Base-by-base conservation (phyloP, 2,329 filamentous ascomycete genomes). In the Stagonosporopsis rhizophila region DNA sequence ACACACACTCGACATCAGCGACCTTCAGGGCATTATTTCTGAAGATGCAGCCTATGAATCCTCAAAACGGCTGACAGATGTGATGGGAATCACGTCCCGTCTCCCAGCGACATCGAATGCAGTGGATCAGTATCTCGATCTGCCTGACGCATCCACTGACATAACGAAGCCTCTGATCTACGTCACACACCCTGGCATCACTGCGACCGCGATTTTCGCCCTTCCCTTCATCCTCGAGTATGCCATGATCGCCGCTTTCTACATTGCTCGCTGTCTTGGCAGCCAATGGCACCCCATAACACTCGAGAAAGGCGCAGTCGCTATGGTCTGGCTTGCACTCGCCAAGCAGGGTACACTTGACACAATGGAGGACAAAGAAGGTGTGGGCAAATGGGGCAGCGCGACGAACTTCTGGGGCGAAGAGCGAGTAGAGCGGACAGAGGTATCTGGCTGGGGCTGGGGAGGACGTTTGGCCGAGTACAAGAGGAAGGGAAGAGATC, bases 251-350 rank as follows among this genome's bases (percentile, higher is more conserved):
- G 70, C 85, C 19, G 80, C 84, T 3, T 88, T 96, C 72, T 88
- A 87, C 73, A 39, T 96, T 15, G 86, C 87, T 14, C 90, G 94
- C 61, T 87, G 85, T 80, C 73, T 92, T 23, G 95, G 95, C 44
- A 96, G 91, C 2, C 90, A 90, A 11, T 99, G 95, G 95, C 94
- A 98, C 74, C 82, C 85, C 0, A 82, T 91, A 44, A 83, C 83
- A n/a, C 82, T 88, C 0, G 96, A 96, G 78, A 83, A 85, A 19
- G 93, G 89, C 38, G 91, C 93, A 7, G 84, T 83, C 44, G 86
- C 92, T 0, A 85, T 91, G 5, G 88, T 89, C 22, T 97, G 91
- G 89, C 78, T 96, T 6, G 86, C 89, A 0, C 83, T 98, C 12
- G 83, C 88, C 19, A 79, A 86, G 7, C 83, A 89, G 55, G 83